Conservation (phyloP, 495 filamentous ascomycete genomes). For the Tuber indicum region DNA sequence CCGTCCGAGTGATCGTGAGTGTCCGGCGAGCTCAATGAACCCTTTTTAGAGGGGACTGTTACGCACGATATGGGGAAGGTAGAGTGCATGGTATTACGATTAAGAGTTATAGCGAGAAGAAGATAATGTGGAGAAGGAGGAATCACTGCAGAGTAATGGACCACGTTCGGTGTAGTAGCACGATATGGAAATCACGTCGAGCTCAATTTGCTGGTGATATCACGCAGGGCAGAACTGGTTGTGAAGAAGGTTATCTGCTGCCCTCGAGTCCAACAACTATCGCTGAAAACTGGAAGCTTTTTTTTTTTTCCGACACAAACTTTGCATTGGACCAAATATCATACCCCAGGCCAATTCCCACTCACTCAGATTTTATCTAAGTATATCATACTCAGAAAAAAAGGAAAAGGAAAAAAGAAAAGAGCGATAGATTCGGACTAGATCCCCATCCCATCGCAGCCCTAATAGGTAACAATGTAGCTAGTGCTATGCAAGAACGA, state of each 20-base stretch:
- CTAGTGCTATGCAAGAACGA: not conserved
- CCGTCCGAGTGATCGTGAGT: not conserved
- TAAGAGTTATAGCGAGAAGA: not conserved
- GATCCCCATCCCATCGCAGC: not conserved
- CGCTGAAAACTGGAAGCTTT: not conserved
- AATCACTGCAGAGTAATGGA: not conserved
- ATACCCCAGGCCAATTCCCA: not conserved
- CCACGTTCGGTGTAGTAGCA: not conserved
- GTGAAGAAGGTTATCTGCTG: not conserved
- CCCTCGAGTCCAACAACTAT: not conserved
- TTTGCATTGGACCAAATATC: not conserved
- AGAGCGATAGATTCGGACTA: not conserved
- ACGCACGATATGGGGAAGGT: not conserved
- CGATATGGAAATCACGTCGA: not conserved
- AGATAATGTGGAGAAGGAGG: not conserved
- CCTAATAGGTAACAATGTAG: not conserved
- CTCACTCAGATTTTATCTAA: not conserved
- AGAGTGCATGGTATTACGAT: not conserved
- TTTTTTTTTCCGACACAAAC: not conserved
- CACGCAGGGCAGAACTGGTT: no score
- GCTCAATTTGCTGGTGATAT: not conserved
- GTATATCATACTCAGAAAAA: no score
- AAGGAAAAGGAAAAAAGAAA: not conserved
- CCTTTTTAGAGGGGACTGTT: not conserved
- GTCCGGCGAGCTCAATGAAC: not conserved